Percentiles rank a stretch among this genome's conserved stretches.
Evolutionary conservation across 805 yeast species (phyloP).

Genomic region (Blastobotrys chiropterorum): DNA sequence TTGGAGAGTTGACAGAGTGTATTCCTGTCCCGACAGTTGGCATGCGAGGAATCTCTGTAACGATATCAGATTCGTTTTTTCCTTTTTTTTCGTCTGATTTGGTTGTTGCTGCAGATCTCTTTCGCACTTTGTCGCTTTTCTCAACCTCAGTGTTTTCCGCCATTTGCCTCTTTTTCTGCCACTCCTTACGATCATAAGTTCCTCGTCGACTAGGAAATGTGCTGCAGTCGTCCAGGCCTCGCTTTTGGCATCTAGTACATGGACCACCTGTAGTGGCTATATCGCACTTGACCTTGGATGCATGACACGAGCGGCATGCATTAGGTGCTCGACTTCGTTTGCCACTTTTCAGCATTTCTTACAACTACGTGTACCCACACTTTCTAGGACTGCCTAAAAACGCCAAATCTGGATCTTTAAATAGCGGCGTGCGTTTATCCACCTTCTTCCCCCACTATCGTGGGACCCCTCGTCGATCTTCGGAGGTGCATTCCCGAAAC

Average conservation of each 20-base stretch:
- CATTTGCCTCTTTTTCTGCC: background rate
- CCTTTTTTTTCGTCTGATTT: background rate
- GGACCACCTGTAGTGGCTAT: constrained; percentile 8
- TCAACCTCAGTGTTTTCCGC: background rate
- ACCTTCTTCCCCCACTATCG: background rate
- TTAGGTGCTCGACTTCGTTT: background rate
- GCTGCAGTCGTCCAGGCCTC: constrained; percentile 1
- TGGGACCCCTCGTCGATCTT: background rate
- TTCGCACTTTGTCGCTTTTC: background rate
- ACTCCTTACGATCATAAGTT: background rate
- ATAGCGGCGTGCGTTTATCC: too few species aligned
- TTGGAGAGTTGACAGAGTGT: background rate
- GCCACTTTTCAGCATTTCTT: background rate
- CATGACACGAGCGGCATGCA: constrained; percentile 11
- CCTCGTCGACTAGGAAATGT: constrained; percentile 6
- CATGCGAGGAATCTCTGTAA: background rate
- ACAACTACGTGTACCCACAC: too few species aligned
- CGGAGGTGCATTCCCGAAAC: background rate
- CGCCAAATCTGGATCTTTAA: too few species aligned
- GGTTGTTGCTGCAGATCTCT: too few species aligned
- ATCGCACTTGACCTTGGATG: constrained; percentile 12
- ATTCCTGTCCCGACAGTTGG: background rate
- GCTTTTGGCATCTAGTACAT: constrained; percentile 9
- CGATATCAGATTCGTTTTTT: background rate
- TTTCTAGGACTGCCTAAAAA: too few species aligned